Evolutionary conservation across 352 stramenopile species (phyloP).

Genomic region (Globisporangium spiculum): DNA sequence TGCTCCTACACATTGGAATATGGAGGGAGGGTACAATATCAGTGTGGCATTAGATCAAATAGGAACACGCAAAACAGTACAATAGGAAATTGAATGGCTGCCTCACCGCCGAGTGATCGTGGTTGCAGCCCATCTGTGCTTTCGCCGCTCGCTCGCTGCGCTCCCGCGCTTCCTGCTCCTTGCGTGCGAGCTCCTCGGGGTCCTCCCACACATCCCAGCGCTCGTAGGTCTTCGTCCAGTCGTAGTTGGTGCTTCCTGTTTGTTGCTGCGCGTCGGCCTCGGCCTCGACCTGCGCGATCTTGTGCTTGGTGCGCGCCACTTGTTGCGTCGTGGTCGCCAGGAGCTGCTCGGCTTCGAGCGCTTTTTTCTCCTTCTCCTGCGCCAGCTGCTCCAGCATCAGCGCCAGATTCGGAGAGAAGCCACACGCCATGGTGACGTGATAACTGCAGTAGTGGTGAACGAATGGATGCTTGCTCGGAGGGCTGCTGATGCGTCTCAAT

Average conservation of each 20-base stretch:
- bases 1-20: constrained; percentile 37
- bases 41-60: background rate
- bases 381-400: constrained; percentile 66
- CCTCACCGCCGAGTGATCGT: constrained; percentile 73
- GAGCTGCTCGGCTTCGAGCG: constrained; percentile 28
- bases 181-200: constrained; percentile 65
- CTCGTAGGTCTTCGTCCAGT: constrained; percentile 79
- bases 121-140: constrained; percentile 63
- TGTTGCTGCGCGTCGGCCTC: constrained; percentile 14
- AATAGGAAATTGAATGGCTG: background rate
- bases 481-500: no score
- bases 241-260: constrained; percentile 22
- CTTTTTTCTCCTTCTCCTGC: constrained; percentile 55
- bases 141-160: constrained; percentile 53
- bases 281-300: constrained; percentile 26
- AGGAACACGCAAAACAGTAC: background rate
- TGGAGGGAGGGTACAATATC: background rate
- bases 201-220: constrained; percentile 83
- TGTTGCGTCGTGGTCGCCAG: constrained; percentile 38
- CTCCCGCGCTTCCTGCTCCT: constrained; percentile 59
- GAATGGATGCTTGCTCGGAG: no score
- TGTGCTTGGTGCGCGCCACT: constrained; percentile 35
- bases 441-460: background rate
- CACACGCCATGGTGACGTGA: constrained; percentile 47
- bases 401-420: constrained; percentile 61